Conservation (phyloP, 179 eudicot genomes). For the Gypsophila paniculata region DNA sequence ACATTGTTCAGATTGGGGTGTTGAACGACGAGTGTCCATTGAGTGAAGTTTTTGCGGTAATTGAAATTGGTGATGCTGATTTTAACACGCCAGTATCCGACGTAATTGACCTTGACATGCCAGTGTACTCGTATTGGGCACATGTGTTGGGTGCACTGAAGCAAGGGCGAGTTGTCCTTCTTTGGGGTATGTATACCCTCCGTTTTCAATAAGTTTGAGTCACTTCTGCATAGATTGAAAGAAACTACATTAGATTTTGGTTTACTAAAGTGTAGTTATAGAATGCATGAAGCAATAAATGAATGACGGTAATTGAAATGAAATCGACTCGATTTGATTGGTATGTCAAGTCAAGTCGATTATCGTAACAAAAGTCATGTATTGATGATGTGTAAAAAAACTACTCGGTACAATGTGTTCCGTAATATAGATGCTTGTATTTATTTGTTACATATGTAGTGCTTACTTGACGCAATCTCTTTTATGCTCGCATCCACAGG, state of each 20-base stretch:
- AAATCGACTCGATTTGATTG: not conserved
- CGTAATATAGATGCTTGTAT: not conserved
- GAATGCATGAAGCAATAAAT: not conserved
- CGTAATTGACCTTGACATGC: constrained; percentile 78
- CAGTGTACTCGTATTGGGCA: constrained; percentile 84
- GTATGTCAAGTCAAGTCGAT: too few species aligned
- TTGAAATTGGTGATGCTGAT: constrained; percentile 72
- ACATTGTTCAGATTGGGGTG: constrained; percentile 83
- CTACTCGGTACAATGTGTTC: too few species aligned
- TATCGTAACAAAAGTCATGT: too few species aligned
- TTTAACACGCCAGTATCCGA: constrained; percentile 78
- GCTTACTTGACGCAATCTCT: constrained; percentile 68
- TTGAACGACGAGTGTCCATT: constrained; percentile 75
- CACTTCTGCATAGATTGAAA: not conserved
- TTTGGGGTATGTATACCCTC: constrained; percentile 60
- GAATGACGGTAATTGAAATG: too few species aligned
- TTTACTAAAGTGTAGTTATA: not conserved
- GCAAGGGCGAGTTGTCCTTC: constrained; percentile 51
- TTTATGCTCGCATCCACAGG: constrained; percentile 79
- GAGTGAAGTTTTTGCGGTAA: constrained; percentile 60
- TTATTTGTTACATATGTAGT: not conserved
- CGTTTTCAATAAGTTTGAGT: constrained; percentile 32
- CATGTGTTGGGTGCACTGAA: constrained; percentile 78
- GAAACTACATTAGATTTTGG: not conserved
- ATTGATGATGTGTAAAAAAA: too few species aligned